Evolutionary conservation across 164 flowering plant genomes (phyloP), one percentile per base, ranked within the genome.

Genomic region (Houttuynia cordata): DNA sequence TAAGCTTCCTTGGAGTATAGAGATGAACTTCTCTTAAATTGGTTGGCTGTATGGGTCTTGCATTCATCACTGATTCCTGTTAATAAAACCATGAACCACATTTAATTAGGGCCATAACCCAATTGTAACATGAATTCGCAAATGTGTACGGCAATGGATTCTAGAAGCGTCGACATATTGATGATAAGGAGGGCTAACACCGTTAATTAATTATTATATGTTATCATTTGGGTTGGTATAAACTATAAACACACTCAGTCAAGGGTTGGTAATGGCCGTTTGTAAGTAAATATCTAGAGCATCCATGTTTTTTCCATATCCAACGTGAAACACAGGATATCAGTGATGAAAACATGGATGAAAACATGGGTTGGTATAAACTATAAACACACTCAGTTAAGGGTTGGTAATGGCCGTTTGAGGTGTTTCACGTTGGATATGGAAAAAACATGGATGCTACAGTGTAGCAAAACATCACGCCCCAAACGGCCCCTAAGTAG

Each of bases 21-120:
- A 54, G 34, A 1, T 23, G 57, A 21, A 54, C 57, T 23, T 13
- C 10, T 54, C 57, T 54, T 34, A 17, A 54, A 37, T 62, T 62
- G 39, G 65, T 41, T 0, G 23, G 21, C 53, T 62, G 65, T 15
- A 37, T 24, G 21, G 65, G 65, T 19, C 65, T 62, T 9, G 65
- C 58, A 37, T 62, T 62, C 65, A 24, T 54, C 59, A 54, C 59
- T 8, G 51, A 41, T 3, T 54, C 65, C 65, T 62, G 59, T 20
- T 40, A 3, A 45, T 10, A 10, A 45, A 12, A 45, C 14, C 14
- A 45, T 45, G 49, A 45, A 45, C 49, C 13, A 17, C 49, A 14
- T 45, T 45, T 12, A 45, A 12, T 17, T 12, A 10, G 3, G 4
- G 49, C 49, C 12, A 12, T 45, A 17, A 45, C 4, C 49, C 17